A percentile compares a stretch with the other conserved stretches of the same genome.
phyloP scores from a whole-genome alignment of 2,329 filamentous ascomycete genomes.

The Pseudogymnoascus sp. region DNA sequence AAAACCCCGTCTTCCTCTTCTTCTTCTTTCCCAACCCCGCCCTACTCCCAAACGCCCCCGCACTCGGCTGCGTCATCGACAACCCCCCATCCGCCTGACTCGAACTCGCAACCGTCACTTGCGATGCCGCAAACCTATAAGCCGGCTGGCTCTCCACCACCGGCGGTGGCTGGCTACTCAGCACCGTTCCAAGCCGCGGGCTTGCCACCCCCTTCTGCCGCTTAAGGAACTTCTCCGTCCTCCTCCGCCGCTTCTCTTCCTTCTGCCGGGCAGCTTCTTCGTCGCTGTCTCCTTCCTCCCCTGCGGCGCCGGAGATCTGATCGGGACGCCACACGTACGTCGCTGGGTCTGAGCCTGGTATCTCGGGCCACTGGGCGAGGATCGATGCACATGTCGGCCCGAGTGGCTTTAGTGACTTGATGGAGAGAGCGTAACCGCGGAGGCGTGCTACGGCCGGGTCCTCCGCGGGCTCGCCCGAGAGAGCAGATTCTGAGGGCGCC shows the following conservation, averaged over 20 bases:
- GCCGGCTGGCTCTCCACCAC: neutral
- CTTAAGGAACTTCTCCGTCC: constrained; percentile 24
- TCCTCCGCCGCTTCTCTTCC: constrained; percentile 22
- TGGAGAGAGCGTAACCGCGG: constrained; percentile 27
- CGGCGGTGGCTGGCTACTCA: neutral
- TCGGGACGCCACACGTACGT: constrained; percentile 25
- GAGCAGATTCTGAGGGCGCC: constrained; percentile 23
- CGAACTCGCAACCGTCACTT: neutral
- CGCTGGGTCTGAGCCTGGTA: constrained; percentile 27
- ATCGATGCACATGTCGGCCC: constrained; percentile 21
- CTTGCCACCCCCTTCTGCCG: constrained; percentile 17
- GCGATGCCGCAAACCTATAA: neutral
- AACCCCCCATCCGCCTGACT: constrained; percentile 21
- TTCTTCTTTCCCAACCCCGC: constrained; percentile 31
- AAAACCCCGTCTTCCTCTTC: constrained; percentile 37
- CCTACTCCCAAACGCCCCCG: constrained; percentile 40
- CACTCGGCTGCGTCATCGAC: constrained; percentile 37
- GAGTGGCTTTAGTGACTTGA: constrained; percentile 23
- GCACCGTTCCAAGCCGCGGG: neutral
- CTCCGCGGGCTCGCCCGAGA: constrained; percentile 19
- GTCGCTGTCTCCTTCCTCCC: constrained; percentile 16
- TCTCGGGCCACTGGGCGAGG: constrained; percentile 29
- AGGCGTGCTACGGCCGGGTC: constrained; percentile 28
- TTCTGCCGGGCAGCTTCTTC: constrained; percentile 13
- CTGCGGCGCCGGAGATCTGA: constrained; percentile 12